Base-by-base conservation (phyloP, 306 rosid species). In the Glycine latifolia region DNA sequence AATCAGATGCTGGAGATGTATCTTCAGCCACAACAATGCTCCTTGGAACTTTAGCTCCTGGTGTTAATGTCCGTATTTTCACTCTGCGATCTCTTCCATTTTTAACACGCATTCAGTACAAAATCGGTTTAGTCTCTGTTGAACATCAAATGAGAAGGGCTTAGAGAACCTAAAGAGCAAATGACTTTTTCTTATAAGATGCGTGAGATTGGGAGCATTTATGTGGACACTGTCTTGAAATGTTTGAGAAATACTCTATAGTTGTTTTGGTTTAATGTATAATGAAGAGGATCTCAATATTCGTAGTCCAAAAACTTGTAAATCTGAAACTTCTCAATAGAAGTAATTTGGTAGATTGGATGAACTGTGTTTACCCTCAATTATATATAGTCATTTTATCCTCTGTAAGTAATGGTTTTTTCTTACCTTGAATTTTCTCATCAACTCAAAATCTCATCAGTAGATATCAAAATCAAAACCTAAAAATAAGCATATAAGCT, bases 41-140 rank as follows among this genome's bases (percentile, higher is more conserved):
- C 7, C 89, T 94, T 10, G 98, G 98, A 58, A 96, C 97, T 73
- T 67, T 94, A 72, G 98, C 98, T 63, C 93, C 98, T 13, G 98
- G 98, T 41, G 97, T 94, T 43, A 94, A 94, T 65, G 97, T 94
- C 44, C 67, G 90, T 88, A 41, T 55, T 54, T 6, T 77, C 73
- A 17, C 17, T 79, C 41, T 3, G 3, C 39, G 37, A 10, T 49
- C 35, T 12, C 55, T 72, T 76, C 20, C 53, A n/a, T n/a, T n/a
- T n/a, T n/a, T n/a, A n/a, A n/a, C n/a, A n/a, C n/a, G n/a, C n/a
- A n/a, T n/a, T n/a, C n/a, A n/a, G n/a, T n/a, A n/a, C n/a, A n/a
- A n/a, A n/a, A n/a, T n/a, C n/a, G n/a, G n/a, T n/a, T n/a, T n/a
- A n/a, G n/a, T n/a, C n/a, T n/a, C n/a, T n/a, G n/a, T n/a, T n/a